Base-by-base conservation (phyloP, 2,329 filamentous ascomycete species). In the Colletotrichum chrysophilum region DNA sequence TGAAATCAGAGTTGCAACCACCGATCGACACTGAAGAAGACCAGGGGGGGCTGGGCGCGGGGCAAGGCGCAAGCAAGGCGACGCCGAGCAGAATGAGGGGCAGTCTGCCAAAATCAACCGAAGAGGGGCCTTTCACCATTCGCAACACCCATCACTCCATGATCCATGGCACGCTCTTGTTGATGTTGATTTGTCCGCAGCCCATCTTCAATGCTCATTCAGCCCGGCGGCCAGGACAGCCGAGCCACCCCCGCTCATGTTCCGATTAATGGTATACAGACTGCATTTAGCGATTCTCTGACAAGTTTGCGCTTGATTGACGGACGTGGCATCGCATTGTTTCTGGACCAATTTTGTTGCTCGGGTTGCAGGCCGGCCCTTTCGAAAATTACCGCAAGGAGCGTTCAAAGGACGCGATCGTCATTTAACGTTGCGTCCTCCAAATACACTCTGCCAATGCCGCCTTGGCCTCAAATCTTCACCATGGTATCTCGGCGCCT, bases 131-230 rank as follows among this genome's bases (percentile, higher is more conserved):
- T 56, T 64, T 48, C n/a, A 30, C 32, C 26, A 52, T 70, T 48
- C 36, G 36, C 62, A 26, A 24, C 56, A 14, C 26, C 30, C 12
- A 13, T 43, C 24, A 36, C 26, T 60, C 67, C 67, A 70, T 61
- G 67, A 70, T 70, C 34, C 70, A 73, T 61, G 65, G 64, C 28
- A 64, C 56, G 73, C 38, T 21, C 14, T 67, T 43, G 48, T 60
- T 75, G 24, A 61, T 38, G 58, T 52, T 67, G 62, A 72, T 75
- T 75, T 43, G 62, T 55, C 68, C 36, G 61, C 21, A 48, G 55
- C 24, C 55, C 61, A 71, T 52, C 30, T 38, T 48, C 10, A 48
- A 48, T 60, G 14, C 26, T 26, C 14, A 18, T 60, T 5, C 8
- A 30, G 26, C 14, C 14, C 18, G 26, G 56, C 28, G 56, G 56